Evolutionary conservation across 2,329 filamentous ascomycete genomes (phyloP), one percentile per base, ranked within the genome.

Genomic region (Incumbomyces delicatus): DNA sequence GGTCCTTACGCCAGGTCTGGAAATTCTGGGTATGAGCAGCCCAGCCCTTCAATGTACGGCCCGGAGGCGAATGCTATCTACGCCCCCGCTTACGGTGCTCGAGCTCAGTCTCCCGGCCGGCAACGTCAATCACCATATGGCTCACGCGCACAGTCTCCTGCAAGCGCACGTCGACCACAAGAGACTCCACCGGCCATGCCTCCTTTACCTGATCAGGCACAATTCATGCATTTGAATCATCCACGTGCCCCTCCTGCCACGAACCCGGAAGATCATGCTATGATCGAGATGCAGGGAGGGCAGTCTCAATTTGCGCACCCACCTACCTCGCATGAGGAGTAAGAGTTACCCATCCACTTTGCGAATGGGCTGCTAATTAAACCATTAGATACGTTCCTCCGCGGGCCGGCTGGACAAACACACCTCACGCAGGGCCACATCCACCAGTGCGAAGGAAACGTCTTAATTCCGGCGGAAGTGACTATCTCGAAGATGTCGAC

Each of bases 401-500:
- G 53, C 76, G 73, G 43, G 56, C 61, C 7, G 61, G 55, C 29
- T 70, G 68, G 67, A 56, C 55, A 40, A 41, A 47, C 18, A 8
- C 12, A 16, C 36, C 36, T 29, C 32, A 30, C 45, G 42, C 33
- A 7, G 41, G 50, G 12, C 50, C 47, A 14, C 22, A 47, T 29
- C 48, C 52, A 11, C 44, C 50, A 3, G 41, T 50, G 54, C 47
- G 47, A 48, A 39, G 55, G 47, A 41, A 51, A 51, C 49, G 58
- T 17, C 38, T 51, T 41, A 57, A 59, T 40, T 51, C 53, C 48
- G 56, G 58, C 47, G 53, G 60, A 32, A 62, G 65, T 46, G 72
- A 49, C 57, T 96, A 96, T 66, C 94, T 94, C 61, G 92, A 96
- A 72, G 90, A 96, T 62, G 80, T 95, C 11, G 88, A 95, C 55